Base-by-base conservation (phyloP, 1,284 basidiomycete genomes). In the Laetiporus sulphureus region DNA sequence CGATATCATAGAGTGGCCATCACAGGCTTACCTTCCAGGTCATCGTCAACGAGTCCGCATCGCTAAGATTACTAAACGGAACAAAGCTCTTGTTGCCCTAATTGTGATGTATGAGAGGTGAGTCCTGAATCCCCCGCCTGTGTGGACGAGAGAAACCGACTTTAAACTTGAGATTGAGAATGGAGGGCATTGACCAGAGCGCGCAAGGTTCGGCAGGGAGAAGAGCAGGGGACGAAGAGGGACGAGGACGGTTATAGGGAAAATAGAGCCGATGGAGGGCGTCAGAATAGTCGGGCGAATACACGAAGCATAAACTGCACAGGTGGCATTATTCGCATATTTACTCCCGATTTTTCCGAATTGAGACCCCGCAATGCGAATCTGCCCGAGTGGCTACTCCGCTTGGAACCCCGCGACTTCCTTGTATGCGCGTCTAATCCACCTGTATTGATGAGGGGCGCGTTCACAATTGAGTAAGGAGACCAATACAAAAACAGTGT, bases 61-160 rank as follows among this genome's bases (percentile, higher is more conserved):
- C 86, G 67, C 74, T 69, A 63, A 90, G 76, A 66, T 89, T 87
- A 62, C 81, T 84, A 68, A 90, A 89, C 48, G 86, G 84, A 62
- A 89, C 84, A 64, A 90, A 90, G 61, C 86, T 88, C 71, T 88
- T 89, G 75, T 89, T 89, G 66, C 86, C 86, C 84, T 88, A 57
- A 22, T 44, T 38, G 22, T 42, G 31, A 50, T 34, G 38, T 32
- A 32, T 48, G 42, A 49, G 42, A 45, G 32, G 49, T 46, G 32
- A 45, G 53, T 53, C 55, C 27, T 47, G 40, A 50, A 49, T 45
- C 40, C 13, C 40, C 27, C n/a, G 31, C 20, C 11, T 6, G 18
- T 42, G 42, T 36, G 41, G 32, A 39, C 32, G 41, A 49, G 46
- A 36, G 41, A 32, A 42, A 68, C 69, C 41, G 50, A 83, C 83